Evolutionary conservation across 225 moss, liverwort and hornwort genomes (phyloP).

Genomic region (Pseudoscleropodium purum): DNA sequence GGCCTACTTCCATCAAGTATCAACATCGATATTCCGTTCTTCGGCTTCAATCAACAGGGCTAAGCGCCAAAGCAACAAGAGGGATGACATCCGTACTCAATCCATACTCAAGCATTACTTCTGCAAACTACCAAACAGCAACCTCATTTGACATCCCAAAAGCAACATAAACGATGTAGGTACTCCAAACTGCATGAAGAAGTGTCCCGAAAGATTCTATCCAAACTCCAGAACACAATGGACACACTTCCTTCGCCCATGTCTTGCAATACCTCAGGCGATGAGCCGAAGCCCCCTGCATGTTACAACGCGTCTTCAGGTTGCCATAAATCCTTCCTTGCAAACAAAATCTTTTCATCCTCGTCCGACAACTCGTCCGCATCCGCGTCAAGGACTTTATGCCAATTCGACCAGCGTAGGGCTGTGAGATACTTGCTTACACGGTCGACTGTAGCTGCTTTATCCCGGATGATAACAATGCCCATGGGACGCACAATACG

Average conservation of each 20-base stretch:
- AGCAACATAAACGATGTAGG: neutral
- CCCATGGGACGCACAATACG: constrained; percentile 82
- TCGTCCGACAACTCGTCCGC: constrained; percentile 48
- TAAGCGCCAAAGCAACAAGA: neutral
- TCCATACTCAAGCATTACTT: neutral
- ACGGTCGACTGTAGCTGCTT: constrained; percentile 52
- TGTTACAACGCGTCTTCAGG: constrained; percentile 62
- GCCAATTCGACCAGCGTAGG: constrained; percentile 83
- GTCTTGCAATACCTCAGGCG: constrained; percentile 3
- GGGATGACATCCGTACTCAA: neutral
- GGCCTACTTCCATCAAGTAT: neutral
- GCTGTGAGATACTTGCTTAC: constrained; percentile 62
- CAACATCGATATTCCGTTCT: constrained; percentile 1
- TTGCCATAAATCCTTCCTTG: constrained; percentile 81
- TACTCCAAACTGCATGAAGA: neutral
- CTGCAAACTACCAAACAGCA: neutral
- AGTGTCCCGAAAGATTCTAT: neutral
- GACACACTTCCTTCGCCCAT: neutral
- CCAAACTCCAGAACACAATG: neutral
- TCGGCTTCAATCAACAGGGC: neutral
- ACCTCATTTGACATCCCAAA: constrained; percentile 4
- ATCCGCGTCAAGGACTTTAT: constrained; percentile 37
- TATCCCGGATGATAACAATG: constrained; percentile 77
- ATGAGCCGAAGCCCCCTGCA: neutral
- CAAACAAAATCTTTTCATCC: constrained; percentile 83